Evolutionary conservation across 1,284 basidiomycete species (phyloP).

Genomic region (Malassezia vespertilionis): DNA sequence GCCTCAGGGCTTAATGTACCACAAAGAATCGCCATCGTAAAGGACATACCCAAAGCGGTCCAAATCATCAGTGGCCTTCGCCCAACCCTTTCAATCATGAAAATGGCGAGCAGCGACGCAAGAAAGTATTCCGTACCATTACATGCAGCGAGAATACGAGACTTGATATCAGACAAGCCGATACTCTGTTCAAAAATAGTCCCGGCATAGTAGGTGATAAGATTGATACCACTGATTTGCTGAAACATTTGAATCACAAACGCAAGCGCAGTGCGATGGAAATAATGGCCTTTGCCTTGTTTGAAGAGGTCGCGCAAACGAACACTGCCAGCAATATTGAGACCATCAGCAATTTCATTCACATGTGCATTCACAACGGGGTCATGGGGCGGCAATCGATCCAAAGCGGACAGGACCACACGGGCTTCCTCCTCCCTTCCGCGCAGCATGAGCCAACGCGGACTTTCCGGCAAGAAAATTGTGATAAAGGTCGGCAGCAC

Average conservation of each 20-base stretch:
- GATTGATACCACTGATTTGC: slow-evolving; percentile 42
- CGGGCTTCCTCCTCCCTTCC: slow-evolving; percentile 34
- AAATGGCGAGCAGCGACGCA: slow-evolving; percentile 42
- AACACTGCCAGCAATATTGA: slow-evolving; percentile 21
- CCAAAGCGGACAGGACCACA: slow-evolving; percentile 30
- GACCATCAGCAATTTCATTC: slow-evolving; percentile 30
- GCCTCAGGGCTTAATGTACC: slow-evolving; percentile 8
- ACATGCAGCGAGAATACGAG: slow-evolving; percentile 40
- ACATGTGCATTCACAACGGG: slow-evolving; percentile 28
- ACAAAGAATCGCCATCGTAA: slow-evolving; percentile 35
- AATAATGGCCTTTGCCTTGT: slow-evolving; percentile 41
- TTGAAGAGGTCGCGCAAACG: slow-evolving; percentile 32
- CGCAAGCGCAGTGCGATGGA: slow-evolving; percentile 38
- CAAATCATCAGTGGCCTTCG: slow-evolving; percentile 41
- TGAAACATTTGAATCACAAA: slow-evolving; percentile 45
- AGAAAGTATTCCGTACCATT: slow-evolving; percentile 46
- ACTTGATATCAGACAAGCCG: slow-evolving; percentile 28
- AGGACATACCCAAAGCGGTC: slow-evolving; percentile 30
- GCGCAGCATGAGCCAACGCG: slow-evolving; percentile 42
- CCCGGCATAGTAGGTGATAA: slow-evolving; percentile 44
- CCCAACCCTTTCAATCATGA: slow-evolving; percentile 35
- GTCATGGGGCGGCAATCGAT: slow-evolving; percentile 31
- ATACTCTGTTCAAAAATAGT: slow-evolving; percentile 38
- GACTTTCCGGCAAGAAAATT: slow-evolving; percentile 42
- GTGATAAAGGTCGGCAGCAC: slow-evolving; percentile 44